A percentile compares a stretch with the other conserved stretches of the same genome.
phyloP scores from a whole-genome alignment of 768 basidiomycete genomes.

The Auriscalpium vulgare region DNA sequence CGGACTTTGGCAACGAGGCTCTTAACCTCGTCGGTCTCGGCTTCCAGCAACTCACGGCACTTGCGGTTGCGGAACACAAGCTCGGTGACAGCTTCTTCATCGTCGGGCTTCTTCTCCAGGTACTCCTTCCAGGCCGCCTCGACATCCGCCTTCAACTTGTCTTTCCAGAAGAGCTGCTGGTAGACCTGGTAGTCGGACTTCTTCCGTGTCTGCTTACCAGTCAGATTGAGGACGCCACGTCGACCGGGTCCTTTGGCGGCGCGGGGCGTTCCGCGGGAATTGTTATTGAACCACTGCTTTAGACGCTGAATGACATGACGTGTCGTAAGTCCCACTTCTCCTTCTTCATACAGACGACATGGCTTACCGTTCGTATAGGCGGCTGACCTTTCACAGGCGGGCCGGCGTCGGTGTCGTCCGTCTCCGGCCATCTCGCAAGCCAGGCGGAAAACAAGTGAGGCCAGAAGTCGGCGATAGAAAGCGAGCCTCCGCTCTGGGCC shows the following conservation, averaged over 20 bases:
- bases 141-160: neutral
- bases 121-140: neutral
- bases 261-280: neutral
- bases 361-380: too few species aligned
- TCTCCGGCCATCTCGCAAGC: too few species aligned
- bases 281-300: neutral
- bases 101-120: neutral
- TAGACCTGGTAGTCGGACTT: neutral
- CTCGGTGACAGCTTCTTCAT: neutral
- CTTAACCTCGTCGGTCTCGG: neutral
- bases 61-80: neutral
- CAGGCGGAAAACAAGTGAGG: too few species aligned
- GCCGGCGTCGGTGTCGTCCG: too few species aligned
- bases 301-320: neutral
- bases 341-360: too few species aligned
- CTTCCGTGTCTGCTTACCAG: neutral
- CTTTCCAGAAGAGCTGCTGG: neutral
- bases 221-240: neutral
- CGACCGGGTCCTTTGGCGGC: neutral
- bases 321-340: too few species aligned
- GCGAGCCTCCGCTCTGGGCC: too few species aligned
- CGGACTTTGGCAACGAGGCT: neutral
- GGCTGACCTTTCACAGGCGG: too few species aligned
- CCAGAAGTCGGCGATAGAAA: too few species aligned
- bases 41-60: neutral